Percentiles rank a stretch among this genome's conserved stretches.
phyloP scores from a whole-genome alignment of 2,329 filamentous ascomycete genomes.

The Fusarium agapanthi region DNA sequence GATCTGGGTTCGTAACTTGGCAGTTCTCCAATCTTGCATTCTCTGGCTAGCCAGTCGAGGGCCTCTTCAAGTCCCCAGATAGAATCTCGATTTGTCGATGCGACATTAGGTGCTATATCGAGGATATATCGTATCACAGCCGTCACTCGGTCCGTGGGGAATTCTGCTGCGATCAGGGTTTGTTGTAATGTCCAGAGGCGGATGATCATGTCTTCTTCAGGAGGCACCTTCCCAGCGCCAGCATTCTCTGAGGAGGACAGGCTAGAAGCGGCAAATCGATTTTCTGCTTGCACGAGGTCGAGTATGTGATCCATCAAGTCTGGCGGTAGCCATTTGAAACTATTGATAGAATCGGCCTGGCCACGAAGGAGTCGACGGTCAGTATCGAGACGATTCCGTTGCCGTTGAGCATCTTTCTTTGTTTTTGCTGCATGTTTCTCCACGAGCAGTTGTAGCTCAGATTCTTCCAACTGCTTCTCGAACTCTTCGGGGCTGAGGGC shows the following conservation, averaged over 20 bases:
- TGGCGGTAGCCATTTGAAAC: constrained; percentile 80
- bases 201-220: constrained; percentile 80
- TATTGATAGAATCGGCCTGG: constrained; percentile 78
- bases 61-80: constrained; percentile 90
- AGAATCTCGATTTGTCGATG: constrained; percentile 65
- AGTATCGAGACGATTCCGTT: constrained; percentile 81
- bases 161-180: constrained; percentile 73
- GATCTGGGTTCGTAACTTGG: constrained; percentile 70
- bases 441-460: constrained; percentile 87
- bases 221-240: constrained; percentile 61
- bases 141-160: constrained; percentile 70
- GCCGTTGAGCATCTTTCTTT: constrained; percentile 79
- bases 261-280: constrained; percentile 63
- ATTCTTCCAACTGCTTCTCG: constrained; percentile 86
- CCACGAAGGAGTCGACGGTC: constrained; percentile 83
- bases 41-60: constrained; percentile 87
- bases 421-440: constrained; percentile 85
- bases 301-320: constrained; percentile 83
- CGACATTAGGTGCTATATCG: constrained; percentile 71
- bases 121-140: constrained; percentile 73
- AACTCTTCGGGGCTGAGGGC: constrained; percentile 85
- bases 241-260: constrained; percentile 55
- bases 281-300: constrained; percentile 74
- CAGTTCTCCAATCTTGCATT: constrained; percentile 74
- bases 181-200: constrained; percentile 87